Percentiles rank a stretch among this genome's conserved stretches.
Evolutionary conservation across 225 moss, liverwort and hornwort genomes (phyloP).

Genomic region (Pleurozium schreberi): DNA sequence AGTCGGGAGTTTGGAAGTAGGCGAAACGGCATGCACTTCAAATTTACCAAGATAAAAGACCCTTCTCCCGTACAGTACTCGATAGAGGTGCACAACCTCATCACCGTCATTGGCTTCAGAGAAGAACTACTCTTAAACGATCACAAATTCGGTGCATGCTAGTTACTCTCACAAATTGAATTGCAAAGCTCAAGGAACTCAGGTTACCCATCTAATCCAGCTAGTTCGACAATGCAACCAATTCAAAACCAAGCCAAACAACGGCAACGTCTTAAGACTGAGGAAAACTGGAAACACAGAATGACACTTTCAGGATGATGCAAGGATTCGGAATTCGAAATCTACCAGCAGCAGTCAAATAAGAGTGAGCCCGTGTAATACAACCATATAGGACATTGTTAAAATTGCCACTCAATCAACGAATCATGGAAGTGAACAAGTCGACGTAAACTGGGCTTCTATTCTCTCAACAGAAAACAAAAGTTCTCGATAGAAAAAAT

Average conservation of each 20-base stretch:
- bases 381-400: background rate
- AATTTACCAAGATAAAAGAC: too few relatives aligned
- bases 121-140: background rate
- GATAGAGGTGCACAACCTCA: background rate
- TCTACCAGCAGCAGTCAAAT: background rate
- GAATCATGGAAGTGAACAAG: background rate
- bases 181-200: background rate
- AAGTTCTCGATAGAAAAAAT: background rate
- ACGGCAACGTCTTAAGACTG: background rate
- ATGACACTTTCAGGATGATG: background rate
- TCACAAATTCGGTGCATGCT: background rate
- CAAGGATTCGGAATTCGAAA: background rate
- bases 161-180: background rate
- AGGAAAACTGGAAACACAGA: background rate
- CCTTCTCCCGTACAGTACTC: background rate
- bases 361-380: background rate
- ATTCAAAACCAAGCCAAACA: background rate
- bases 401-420: background rate
- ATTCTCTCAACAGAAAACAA: background rate
- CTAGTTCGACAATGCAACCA: background rate
- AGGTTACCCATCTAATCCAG: background rate
- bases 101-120: background rate
- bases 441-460: background rate
- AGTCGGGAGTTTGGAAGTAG: background rate
- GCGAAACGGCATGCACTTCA: background rate